Base-by-base conservation (phyloP, 2,329 filamentous ascomycete species). In the Colletotrichum spinosum region DNA sequence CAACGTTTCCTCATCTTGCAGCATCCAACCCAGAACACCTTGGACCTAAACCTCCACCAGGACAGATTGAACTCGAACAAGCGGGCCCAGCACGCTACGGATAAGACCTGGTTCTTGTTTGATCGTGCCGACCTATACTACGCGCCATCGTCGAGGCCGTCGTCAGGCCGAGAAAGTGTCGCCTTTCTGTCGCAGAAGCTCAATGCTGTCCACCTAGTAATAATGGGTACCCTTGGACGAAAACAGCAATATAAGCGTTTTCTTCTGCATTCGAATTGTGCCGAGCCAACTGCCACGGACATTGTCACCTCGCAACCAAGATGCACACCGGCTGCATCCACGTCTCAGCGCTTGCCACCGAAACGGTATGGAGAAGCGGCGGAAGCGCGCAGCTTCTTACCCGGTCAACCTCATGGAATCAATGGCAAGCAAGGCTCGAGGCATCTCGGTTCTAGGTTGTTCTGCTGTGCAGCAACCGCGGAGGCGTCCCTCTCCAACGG, bases 1-100 rank as follows among this genome's bases (percentile, higher is more conserved):
- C 62, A 62, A 50, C 56, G n/a, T 41, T 62, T 25, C 51, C 46
- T 62, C 58, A 65, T 62, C 58, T 56, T 62, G 62, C 62, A 62
- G 62, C 34, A n/a, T 53, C 35, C 35, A 25, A 25, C 25, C 25
- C 25, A 25, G 25, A 25, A 55, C 38, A 33, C 42, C 41, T 46
- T 41, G n/a, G 25, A 25, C 25, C 25, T 25, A 25, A 25, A 25
- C n/a, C 44, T 46, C 15, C 1, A 46, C 15, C 15, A 17, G 44
- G 15, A 46, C n/a, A 25, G 25, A 25, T 25, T 25, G 25, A 25
- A 25, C 25, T 5, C 25, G 25, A 25, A 25, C 25, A 25, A 25
- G 25, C 25, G 25, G 25, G 25, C 25, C 25, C 25, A 25, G 25
- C 25, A 25, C 25, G 44, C 38, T 60, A 42, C 61, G 61, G 61